A percentile compares a stretch with the other conserved stretches of the same genome.
Evolutionary conservation across 192 early-diverging fungal species (phyloP).

Genomic region (Coemansia sp.): DNA sequence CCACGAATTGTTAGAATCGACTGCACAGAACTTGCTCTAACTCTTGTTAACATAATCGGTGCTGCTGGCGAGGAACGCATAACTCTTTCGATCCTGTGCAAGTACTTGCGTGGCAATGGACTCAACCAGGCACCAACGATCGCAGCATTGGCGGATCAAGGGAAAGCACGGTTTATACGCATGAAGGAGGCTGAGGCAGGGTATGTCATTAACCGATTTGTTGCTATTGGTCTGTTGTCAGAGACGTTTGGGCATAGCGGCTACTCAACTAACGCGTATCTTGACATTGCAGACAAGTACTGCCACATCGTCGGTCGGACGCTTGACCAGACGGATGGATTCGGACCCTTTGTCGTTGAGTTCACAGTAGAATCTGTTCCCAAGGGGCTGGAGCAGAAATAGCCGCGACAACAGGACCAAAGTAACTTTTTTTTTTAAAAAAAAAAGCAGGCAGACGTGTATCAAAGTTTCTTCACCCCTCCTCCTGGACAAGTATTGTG

Average conservation of each 20-base stretch:
- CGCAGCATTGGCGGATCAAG: constrained; percentile 31
- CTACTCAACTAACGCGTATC: constrained; percentile 62
- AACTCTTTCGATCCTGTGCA: constrained; percentile 34
- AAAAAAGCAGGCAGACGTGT: too few relatives aligned
- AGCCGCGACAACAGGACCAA: not conserved
- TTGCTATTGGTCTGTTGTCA: constrained; percentile 54
- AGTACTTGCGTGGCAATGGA: constrained; percentile 28
- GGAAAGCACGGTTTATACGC: constrained; percentile 12
- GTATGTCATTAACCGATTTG: constrained; percentile 58
- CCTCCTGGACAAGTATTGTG: not conserved
- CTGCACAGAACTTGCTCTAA: constrained; percentile 41
- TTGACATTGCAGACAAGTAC: constrained; percentile 26
- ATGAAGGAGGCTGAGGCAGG: constrained; percentile 52
- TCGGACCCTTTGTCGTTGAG: constrained; percentile 28
- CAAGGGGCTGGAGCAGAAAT: not conserved
- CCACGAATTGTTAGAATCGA: constrained; percentile 45
- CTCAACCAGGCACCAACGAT: constrained; percentile 24
- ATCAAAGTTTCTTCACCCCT: not conserved
- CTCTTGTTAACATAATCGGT: constrained; percentile 23
- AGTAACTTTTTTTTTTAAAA: too few relatives aligned
- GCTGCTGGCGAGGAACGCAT: constrained; percentile 31
- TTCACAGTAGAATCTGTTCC: constrained; percentile 24
- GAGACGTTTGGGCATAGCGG: constrained; percentile 67
- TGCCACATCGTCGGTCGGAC: constrained; percentile 10
- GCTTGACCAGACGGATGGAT: constrained; percentile 19